Conservation (phyloP, 1,139 yeast genomes). For the Scheffersomyces illinoinensis region DNA sequence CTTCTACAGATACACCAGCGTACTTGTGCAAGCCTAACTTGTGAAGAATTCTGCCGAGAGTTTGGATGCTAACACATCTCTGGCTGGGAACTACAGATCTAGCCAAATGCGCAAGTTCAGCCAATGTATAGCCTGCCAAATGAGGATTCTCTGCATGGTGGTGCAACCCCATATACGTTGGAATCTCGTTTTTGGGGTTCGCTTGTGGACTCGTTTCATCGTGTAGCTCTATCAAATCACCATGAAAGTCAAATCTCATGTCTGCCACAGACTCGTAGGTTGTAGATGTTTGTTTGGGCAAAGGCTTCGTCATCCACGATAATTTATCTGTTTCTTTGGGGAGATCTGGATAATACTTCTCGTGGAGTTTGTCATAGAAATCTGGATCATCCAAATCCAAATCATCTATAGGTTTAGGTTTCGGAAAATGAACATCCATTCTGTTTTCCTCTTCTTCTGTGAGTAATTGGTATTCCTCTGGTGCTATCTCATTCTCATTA, state of each 20-base stretch:
- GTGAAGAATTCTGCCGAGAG: constrained; percentile 82
- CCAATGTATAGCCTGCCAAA: constrained; percentile 87
- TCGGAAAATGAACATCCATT: constrained; percentile 62
- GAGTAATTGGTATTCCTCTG: constrained; percentile 45
- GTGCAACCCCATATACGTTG: constrained; percentile 72
- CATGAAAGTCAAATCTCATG: constrained; percentile 85
- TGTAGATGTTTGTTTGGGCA: constrained; percentile 44
- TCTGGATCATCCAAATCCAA: constrained; percentile 73
- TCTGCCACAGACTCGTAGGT: constrained; percentile 65
- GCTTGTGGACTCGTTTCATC: constrained; percentile 40
- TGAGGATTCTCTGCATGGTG: constrained; percentile 91
- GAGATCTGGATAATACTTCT: constrained; percentile 84
- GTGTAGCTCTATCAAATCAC: constrained; percentile 60
- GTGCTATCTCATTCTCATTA: constrained; percentile 32
- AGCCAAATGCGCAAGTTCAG: constrained; percentile 77
- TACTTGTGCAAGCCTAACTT: constrained; percentile 70
- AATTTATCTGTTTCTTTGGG: constrained; percentile 80
- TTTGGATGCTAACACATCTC: constrained; percentile 81
- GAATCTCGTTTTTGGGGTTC: constrained; percentile 35
- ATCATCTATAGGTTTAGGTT: constrained; percentile 41
- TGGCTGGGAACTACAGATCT: constrained; percentile 84
- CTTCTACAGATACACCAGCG: constrained; percentile 46
- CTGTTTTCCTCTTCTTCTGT: constrained; percentile 32
- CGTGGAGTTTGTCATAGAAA: constrained; percentile 76
- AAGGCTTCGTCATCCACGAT: constrained; percentile 84